phyloP scores from a whole-genome alignment of 2,329 filamentous ascomycete genomes.

The Sporothrix sp. region DNA sequence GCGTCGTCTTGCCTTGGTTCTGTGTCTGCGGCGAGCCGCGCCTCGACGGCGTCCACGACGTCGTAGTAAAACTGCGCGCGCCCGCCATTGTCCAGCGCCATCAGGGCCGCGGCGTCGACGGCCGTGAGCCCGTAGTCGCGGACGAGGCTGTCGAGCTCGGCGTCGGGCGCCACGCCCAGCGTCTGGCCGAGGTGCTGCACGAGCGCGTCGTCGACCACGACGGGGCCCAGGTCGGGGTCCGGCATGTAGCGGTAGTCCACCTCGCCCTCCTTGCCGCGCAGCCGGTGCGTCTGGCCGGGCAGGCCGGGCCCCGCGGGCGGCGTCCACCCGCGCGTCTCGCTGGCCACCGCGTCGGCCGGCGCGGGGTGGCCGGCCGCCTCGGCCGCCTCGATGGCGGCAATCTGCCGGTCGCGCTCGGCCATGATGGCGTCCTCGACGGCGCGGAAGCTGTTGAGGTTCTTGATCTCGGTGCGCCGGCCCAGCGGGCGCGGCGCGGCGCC shows the following conservation, averaged over 20 bases:
- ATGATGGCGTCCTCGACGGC: conserved; percentile 91
- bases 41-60: conserved; percentile 43
- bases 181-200: conserved; percentile 51
- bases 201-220: conserved; percentile 64
- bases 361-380: conserved; percentile 52
- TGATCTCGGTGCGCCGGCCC: conserved; percentile 90
- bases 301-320: conserved; percentile 40
- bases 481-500: conserved; percentile 36
- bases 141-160: conserved; percentile 53
- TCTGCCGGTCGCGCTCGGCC: conserved; percentile 83
- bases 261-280: conserved; percentile 91
- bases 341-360: conserved; percentile 43
- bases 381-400: conserved; percentile 69
- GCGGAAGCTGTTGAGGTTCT: conserved; percentile 91
- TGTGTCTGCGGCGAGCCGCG: conserved; percentile 4
- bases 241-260: conserved; percentile 99
- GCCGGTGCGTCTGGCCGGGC: conserved; percentile 65
- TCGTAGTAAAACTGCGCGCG: conserved; percentile 74
- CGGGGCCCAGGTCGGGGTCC: conserved; percentile 77
- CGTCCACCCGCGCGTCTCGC: conserved; percentile 90
- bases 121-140: conserved; percentile 56
- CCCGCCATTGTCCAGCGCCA: conserved; percentile 66
- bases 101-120: conserved; percentile 76
- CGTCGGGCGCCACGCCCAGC: conserved; percentile 64
- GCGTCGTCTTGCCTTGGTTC: conserved; percentile 7